Conservation (phyloP, 768 basidiomycete genomes). For the Kondoa malvinella region DNA sequence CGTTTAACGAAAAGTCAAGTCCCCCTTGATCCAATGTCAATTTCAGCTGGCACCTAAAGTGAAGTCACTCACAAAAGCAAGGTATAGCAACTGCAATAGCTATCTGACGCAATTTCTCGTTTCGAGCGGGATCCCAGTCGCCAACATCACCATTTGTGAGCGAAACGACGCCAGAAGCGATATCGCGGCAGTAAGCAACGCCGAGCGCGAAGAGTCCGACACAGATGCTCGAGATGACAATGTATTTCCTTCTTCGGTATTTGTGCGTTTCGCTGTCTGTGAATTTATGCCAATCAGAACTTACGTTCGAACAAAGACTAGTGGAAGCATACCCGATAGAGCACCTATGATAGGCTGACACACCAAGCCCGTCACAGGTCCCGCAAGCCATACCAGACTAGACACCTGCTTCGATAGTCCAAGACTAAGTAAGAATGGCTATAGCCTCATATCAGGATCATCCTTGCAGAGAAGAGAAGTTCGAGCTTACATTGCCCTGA, state of each 20-base stretch:
- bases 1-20: slow-evolving; percentile 94
- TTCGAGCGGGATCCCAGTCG: slow-evolving; percentile 58
- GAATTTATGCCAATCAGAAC: no score
- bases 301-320: no score
- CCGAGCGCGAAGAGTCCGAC: slow-evolving; percentile 57
- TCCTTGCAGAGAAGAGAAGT: background rate
- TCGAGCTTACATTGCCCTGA: background rate
- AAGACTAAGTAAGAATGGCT: background rate
- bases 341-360: slow-evolving; percentile 98
- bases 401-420: slow-evolving; percentile 52
- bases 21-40: slow-evolving; percentile 59
- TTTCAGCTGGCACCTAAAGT: slow-evolving; percentile 37
- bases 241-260: slow-evolving; percentile 63
- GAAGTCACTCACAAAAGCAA: background rate
- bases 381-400: slow-evolving; percentile 70
- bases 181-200: slow-evolving; percentile 63
- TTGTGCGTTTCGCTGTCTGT: slow-evolving; percentile 88
- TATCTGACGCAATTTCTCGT: slow-evolving; percentile 32
- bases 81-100: background rate
- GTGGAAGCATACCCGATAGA: no score
- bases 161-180: slow-evolving; percentile 61
- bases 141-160: slow-evolving; percentile 55
- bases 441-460: background rate
- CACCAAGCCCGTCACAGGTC: slow-evolving; percentile 83
- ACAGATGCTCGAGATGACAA: slow-evolving; percentile 57